phyloP scores from a whole-genome alignment of 2,329 filamentous ascomycete species.

The Basipetospora chlamydospora region DNA sequence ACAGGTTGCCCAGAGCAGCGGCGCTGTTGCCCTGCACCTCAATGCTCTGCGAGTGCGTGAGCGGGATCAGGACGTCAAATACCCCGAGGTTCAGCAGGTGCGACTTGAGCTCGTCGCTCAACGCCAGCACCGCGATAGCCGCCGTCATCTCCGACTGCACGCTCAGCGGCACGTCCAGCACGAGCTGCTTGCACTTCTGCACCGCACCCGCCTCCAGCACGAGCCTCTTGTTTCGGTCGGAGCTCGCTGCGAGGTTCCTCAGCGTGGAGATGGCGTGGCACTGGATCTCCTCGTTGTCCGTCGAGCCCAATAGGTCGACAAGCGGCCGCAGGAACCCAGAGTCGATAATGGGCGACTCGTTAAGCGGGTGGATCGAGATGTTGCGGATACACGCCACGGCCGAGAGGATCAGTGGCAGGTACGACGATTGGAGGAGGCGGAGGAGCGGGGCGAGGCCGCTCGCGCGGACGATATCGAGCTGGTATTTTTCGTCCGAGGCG shows the following conservation, averaged over 20 bases:
- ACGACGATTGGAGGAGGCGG: conserved; percentile 83
- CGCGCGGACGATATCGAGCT: conserved; percentile 89
- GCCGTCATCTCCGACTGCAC: conserved; percentile 99
- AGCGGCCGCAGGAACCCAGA: conserved; percentile 88
- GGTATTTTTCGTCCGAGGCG: conserved; percentile 96
- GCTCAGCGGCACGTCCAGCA: conserved; percentile 80
- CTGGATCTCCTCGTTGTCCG: conserved; percentile 96
- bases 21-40: conserved; percentile 98
- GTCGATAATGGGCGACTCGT: conserved; percentile 97
- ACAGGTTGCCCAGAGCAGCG: conserved; percentile 86
- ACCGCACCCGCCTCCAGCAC: conserved; percentile 93
- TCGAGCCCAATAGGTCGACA: conserved; percentile 85
- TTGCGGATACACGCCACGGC: conserved; percentile 97
- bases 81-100: conserved; percentile 84
- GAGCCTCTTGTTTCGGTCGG: conserved; percentile 94
- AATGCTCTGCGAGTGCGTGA: conserved; percentile 90
- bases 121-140: conserved; percentile 88
- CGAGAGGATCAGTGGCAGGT: conserved; percentile 87
- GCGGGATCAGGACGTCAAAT: conserved; percentile 87
- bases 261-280: conserved; percentile 97
- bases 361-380: conserved; percentile 94
- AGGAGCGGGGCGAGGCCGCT: conserved; percentile 75
- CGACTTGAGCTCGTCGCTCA: conserved; percentile 90
- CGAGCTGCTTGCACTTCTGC: conserved; percentile 95
- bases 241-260: conserved; percentile 88